These are phyloP conservation scores for Cenococcum geophilum DNA, from an alignment of 495 filamentous ascomycete genomes.

Conservation along the genomic window DNA sequence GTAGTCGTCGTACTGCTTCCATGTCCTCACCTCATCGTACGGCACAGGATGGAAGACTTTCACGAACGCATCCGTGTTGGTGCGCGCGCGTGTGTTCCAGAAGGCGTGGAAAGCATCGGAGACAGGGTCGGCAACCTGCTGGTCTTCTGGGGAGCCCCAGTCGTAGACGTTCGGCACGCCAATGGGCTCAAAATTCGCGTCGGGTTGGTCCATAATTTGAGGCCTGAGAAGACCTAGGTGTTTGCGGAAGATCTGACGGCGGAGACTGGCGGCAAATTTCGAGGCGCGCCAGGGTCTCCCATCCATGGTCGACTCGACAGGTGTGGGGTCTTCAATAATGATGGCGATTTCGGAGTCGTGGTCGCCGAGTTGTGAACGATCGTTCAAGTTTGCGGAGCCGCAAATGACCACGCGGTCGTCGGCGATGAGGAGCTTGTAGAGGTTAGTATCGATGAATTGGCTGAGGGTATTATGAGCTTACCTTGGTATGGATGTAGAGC, in stretches of 20 bases:
- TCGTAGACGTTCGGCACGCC: conserved; percentile 72
- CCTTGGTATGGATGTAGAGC: conserved; percentile 90
- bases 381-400: conserved; percentile 91
- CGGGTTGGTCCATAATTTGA: conserved; percentile 57
- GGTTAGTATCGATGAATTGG: conserved; percentile 7
- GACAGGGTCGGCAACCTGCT: conserved; percentile 68
- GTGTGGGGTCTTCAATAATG: conserved; percentile 68
- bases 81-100: conserved; percentile 67
- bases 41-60: conserved; percentile 86
- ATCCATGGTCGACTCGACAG: conserved; percentile 64
- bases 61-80: conserved; percentile 80
- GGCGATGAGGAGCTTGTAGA: conserved; percentile 66
- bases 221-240: conserved; percentile 78
- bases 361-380: conserved; percentile 80
- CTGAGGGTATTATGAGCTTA: conserved; percentile 28
- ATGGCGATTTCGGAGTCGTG: conserved; percentile 85
- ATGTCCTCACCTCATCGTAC: conserved; percentile 70
- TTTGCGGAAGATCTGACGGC: conserved; percentile 82
- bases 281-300: conserved; percentile 63
- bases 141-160: conserved; percentile 69
- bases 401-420: conserved; percentile 86
- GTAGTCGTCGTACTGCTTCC: conserved; percentile 80
- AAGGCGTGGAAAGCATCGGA: conserved; percentile 57
- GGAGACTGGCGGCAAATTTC: conserved; percentile 76
- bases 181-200: conserved; percentile 72